Evolutionary conservation across 2,329 filamentous ascomycete genomes (phyloP).

Genomic region (Fusarium pininemorale): DNA sequence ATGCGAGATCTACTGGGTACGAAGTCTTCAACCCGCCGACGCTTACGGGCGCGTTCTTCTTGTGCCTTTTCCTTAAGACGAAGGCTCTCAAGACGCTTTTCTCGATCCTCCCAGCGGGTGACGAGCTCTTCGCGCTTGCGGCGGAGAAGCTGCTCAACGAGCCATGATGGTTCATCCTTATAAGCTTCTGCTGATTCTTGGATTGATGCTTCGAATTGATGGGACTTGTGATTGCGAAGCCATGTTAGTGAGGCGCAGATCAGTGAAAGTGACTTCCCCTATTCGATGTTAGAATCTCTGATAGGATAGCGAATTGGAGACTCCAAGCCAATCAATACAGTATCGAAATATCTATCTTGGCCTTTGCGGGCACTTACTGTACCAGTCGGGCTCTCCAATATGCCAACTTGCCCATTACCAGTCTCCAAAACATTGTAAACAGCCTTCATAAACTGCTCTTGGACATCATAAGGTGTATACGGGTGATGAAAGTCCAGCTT

Average conservation of each 20-base stretch:
- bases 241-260: conserved; percentile 91
- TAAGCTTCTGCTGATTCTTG: conserved; percentile 54
- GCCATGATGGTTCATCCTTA: conserved; percentile 83
- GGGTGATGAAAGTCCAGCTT: conserved; percentile 82
- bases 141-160: conserved; percentile 78
- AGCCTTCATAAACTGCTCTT: conserved; percentile 85
- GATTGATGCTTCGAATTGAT: conserved; percentile 62
- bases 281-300: conserved; percentile 6
- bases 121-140: conserved; percentile 74
- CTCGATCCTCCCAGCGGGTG: conserved; percentile 74
- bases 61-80: conserved; percentile 70
- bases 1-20: conserved; percentile 26
- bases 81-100: conserved; percentile 73
- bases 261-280: conserved; percentile 90
- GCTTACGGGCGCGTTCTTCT: conserved; percentile 60
- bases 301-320: neutral
- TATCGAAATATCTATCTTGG: too few relatives aligned
- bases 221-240: conserved; percentile 83
- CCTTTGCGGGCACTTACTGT: conserved; percentile 55
- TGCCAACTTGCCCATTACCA: conserved; percentile 78
- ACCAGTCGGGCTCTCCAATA: conserved; percentile 94
- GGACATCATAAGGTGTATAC: conserved; percentile 86
- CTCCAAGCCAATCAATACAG: too few relatives aligned
- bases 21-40: conserved; percentile 53
- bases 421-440: conserved; percentile 80